Conservation (phyloP, 1,139 yeast species). For the Diutina neorugosa region DNA sequence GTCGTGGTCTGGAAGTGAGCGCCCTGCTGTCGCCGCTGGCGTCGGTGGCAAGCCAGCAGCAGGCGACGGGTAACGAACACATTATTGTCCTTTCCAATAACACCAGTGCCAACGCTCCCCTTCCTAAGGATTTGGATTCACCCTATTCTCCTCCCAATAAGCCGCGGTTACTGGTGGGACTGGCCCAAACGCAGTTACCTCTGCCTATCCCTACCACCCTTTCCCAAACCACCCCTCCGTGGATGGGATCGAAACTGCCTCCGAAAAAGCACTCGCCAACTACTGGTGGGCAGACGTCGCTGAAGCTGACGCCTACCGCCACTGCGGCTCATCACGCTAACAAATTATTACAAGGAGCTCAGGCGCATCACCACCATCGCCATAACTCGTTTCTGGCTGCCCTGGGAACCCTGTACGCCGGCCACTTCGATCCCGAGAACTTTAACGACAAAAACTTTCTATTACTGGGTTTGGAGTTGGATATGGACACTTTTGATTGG, state of each 20-base stretch:
- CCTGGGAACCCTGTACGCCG: background rate
- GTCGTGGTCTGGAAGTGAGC: conserved; percentile 2
- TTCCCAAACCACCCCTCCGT: conserved; percentile 1
- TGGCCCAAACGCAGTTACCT: conserved; percentile 2
- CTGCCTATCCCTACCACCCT: conserved; percentile 4
- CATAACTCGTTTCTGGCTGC: conserved; percentile 2
- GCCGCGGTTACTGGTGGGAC: conserved; percentile 8
- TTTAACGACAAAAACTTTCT: background rate
- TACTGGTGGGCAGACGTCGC: background rate
- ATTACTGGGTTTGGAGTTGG: conserved; percentile 2
- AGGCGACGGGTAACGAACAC: conserved; percentile 18
- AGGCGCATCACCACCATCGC: background rate
- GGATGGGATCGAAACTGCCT: conserved; percentile 1
- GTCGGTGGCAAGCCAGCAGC: conserved; percentile 7
- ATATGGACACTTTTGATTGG: background rate
- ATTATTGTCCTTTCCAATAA: conserved; percentile 33
- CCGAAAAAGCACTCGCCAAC: background rate
- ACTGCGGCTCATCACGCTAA: background rate
- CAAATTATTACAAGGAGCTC: background rate
- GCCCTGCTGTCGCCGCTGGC: conserved; percentile 6
- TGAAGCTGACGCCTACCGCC: conserved; percentile 4
- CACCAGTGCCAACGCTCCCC: conserved; percentile 32
- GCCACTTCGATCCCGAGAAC: background rate
- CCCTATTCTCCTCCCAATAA: conserved; percentile 2
- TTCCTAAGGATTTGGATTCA: conserved; percentile 14